Conservation (phyloP, 1,284 basidiomycete species). For the Puccinia triticina region DNA sequence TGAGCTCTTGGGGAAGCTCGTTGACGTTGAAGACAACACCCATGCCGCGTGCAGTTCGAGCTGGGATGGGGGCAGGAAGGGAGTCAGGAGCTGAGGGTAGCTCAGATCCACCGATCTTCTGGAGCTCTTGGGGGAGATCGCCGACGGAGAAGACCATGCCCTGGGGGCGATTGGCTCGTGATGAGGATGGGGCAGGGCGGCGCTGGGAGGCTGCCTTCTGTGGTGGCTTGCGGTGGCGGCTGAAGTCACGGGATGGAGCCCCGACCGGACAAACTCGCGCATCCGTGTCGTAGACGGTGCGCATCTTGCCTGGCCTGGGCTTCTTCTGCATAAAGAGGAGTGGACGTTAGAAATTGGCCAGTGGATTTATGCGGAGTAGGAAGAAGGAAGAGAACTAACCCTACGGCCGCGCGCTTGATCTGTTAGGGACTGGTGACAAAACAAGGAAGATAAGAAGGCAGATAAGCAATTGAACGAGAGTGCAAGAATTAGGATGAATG, state of each 20-base stretch:
- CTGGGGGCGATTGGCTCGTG: neutral
- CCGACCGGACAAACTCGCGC: neutral
- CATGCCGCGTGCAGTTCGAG: neutral
- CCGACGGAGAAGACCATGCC: neutral
- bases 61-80: neutral
- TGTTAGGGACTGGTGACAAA: neutral
- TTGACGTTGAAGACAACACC: neutral
- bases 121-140: constrained; percentile 5
- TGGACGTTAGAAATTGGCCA: no score
- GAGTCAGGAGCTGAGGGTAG: neutral
- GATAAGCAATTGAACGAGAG: neutral
- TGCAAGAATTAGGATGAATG: neutral
- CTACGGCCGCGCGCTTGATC: no score
- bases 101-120: neutral
- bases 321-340: neutral
- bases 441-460: no score
- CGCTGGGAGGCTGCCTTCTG: neutral
- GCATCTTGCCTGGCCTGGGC: neutral
- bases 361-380: no score
- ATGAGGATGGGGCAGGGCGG: neutral
- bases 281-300: neutral
- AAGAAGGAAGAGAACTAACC: no score
- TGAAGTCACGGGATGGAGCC: neutral
- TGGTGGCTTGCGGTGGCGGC: neutral
- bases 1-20: constrained; percentile 1